Evolutionary conservation across 75 land plant genomes (phyloP).

Genomic region (Cunninghamia lanceolata): DNA sequence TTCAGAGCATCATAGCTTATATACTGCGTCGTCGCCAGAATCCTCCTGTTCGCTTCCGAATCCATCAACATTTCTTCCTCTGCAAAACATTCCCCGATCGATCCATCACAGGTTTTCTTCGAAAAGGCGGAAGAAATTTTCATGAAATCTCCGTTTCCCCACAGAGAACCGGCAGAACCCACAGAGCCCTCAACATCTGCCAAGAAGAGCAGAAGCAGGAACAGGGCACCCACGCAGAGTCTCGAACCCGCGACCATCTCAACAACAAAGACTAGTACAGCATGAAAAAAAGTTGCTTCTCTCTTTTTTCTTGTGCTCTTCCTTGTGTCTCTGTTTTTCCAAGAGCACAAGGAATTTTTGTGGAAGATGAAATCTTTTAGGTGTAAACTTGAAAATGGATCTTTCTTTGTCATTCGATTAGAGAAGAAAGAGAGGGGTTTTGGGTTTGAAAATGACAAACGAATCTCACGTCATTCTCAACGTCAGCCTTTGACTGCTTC

Average conservation of each 20-base stretch:
- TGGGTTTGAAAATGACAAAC: not conserved
- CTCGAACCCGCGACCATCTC: not conserved
- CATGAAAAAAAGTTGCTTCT: not conserved
- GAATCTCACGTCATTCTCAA: not conserved
- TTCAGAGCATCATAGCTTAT: slow-evolving; percentile 49
- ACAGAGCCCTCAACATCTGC: not conserved
- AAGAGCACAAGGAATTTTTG: not conserved
- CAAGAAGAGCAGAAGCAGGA: not conserved
- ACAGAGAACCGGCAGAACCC: not conserved
- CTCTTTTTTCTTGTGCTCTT: not conserved
- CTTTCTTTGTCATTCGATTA: not conserved
- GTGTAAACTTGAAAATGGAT: not conserved
- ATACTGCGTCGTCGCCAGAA: slow-evolving; percentile 19
- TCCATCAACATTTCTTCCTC: slow-evolving; percentile 28
- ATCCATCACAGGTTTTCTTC: slow-evolving; percentile 2
- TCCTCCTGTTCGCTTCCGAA: slow-evolving; percentile 32
- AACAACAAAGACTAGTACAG: not conserved
- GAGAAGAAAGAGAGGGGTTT: too few relatives aligned
- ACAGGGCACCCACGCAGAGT: not conserved
- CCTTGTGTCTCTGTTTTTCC: not conserved
- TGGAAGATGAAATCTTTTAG: not conserved
- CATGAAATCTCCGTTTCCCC: not conserved
- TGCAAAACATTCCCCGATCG: slow-evolving; percentile 21
- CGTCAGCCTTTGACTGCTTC: not conserved
- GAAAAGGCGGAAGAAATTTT: not conserved